Percentiles rank a stretch among this genome's conserved stretches.
These are phyloP conservation scores for Centaurea solstitialis DNA, from an alignment of 129 eudicot species.

Conservation along the genomic window DNA sequence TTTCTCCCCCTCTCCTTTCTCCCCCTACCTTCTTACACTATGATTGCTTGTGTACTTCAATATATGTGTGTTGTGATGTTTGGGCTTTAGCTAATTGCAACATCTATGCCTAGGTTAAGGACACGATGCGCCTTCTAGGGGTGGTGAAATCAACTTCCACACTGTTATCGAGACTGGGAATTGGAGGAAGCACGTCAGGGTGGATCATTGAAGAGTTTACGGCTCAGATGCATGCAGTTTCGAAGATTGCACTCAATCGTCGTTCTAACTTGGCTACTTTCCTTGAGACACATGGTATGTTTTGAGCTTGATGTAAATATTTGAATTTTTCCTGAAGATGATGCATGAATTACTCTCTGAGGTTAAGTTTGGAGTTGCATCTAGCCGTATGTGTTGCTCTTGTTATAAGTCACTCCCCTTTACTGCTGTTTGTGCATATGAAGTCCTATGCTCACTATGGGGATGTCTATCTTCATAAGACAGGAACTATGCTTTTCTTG, in stretches of 20 bases:
- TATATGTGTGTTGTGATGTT: background rate
- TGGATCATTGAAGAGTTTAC: slow-evolving; percentile 98
- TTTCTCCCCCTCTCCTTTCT: background rate
- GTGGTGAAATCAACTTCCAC: slow-evolving; percentile 76
- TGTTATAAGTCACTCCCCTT: background rate
- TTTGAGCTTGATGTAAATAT: background rate
- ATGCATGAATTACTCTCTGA: background rate
- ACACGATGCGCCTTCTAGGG: slow-evolving; percentile 87
- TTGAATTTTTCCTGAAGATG: background rate
- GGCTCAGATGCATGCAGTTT: slow-evolving; percentile 96
- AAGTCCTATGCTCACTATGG: background rate
- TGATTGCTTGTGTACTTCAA: background rate
- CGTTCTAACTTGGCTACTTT: slow-evolving; percentile 84
- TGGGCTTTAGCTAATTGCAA: background rate
- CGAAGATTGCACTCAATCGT: slow-evolving; percentile 86
- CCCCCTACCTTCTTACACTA: background rate
- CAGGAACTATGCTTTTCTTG: background rate
- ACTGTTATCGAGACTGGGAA: slow-evolving; percentile 76
- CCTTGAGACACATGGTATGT: slow-evolving; percentile 82
- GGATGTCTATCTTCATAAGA: background rate
- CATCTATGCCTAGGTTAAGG: slow-evolving; percentile 69
- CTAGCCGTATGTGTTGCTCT: background rate
- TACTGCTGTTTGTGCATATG: background rate
- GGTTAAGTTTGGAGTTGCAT: background rate
- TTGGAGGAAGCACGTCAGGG: slow-evolving; percentile 78